A percentile compares a stretch with the other conserved stretches of the same genome.
Evolutionary conservation across 192 early-diverging fungal species (phyloP).

Genomic region (Coemansia sp.): DNA sequence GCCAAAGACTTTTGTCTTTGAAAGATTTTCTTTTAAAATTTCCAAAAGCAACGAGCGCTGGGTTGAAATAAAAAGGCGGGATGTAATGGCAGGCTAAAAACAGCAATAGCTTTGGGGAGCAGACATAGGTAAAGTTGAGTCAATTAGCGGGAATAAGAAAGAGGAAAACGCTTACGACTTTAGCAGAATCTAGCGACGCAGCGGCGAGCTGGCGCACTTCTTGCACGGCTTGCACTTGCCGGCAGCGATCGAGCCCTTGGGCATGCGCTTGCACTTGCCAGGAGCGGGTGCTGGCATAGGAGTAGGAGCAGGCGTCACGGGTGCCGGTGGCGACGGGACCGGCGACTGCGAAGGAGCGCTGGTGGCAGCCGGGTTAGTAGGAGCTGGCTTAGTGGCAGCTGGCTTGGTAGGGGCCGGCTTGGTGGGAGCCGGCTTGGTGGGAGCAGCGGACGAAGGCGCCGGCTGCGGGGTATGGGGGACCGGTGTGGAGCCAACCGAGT

Average conservation of each 20-base stretch:
- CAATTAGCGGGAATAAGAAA: neutral
- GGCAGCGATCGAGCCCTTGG: conserved; percentile 55
- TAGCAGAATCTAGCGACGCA: conserved; percentile 28
- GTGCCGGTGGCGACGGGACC: neutral
- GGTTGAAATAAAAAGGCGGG: neutral
- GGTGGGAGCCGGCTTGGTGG: neutral
- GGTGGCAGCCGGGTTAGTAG: neutral
- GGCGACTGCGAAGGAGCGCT: neutral
- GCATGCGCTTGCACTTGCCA: conserved; percentile 56
- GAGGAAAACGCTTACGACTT: neutral
- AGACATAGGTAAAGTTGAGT: neutral
- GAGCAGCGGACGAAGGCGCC: neutral
- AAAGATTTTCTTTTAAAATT: neutral
- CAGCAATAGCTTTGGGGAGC: neutral
- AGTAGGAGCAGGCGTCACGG: neutral
- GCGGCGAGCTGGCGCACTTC: conserved; percentile 38
- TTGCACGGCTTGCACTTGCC: conserved; percentile 58
- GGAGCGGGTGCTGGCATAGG: conserved; percentile 5
- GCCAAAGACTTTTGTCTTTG: no score
- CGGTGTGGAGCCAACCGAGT: neutral
- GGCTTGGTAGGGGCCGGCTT: neutral
- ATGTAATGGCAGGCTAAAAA: no score
- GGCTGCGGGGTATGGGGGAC: conserved; percentile 17
- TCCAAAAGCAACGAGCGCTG: neutral
- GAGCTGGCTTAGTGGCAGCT: neutral